Evolutionary conservation across 1,284 basidiomycete genomes (phyloP).

Genomic region (Coriolopsis trogii): DNA sequence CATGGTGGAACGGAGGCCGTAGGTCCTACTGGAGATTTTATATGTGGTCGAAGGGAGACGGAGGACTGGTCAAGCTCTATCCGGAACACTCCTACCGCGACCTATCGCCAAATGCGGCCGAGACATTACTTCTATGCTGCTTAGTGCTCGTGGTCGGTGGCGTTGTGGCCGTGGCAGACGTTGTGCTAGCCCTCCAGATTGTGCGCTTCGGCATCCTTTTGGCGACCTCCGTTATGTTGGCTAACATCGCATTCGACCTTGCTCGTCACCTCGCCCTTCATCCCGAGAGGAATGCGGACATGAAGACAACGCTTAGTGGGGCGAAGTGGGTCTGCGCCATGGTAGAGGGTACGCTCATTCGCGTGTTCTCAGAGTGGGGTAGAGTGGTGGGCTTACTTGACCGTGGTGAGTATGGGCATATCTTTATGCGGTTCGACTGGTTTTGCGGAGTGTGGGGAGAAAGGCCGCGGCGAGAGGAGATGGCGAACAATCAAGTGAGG

Average conservation of each 20-base stretch:
- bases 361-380: constrained; percentile 54
- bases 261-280: constrained; percentile 50
- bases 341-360: constrained; percentile 50
- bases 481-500: constrained; percentile 39
- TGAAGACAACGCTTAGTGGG: constrained; percentile 41
- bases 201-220: constrained; percentile 29
- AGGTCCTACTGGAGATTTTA: constrained; percentile 58
- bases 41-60: constrained; percentile 63
- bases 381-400: constrained; percentile 48
- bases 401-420: constrained; percentile 40
- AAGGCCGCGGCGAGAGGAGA: constrained; percentile 47
- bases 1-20: constrained; percentile 56
- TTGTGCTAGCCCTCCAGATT: constrained; percentile 1
- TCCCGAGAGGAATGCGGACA: constrained; percentile 32
- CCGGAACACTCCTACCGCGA: constrained; percentile 51
- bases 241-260: constrained; percentile 50
- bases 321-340: constrained; percentile 44
- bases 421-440: constrained; percentile 58
- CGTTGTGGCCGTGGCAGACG: constrained; percentile 15
- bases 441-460: constrained; percentile 47
- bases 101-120: constrained; percentile 51
- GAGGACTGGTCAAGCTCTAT: constrained; percentile 49
- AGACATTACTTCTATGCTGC: constrained; percentile 41
- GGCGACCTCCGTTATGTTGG: constrained; percentile 36
- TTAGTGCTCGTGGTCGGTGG: constrained; percentile 17